Conservation (phyloP, 495 filamentous ascomycete genomes). For the Penicillium maclennaniae region DNA sequence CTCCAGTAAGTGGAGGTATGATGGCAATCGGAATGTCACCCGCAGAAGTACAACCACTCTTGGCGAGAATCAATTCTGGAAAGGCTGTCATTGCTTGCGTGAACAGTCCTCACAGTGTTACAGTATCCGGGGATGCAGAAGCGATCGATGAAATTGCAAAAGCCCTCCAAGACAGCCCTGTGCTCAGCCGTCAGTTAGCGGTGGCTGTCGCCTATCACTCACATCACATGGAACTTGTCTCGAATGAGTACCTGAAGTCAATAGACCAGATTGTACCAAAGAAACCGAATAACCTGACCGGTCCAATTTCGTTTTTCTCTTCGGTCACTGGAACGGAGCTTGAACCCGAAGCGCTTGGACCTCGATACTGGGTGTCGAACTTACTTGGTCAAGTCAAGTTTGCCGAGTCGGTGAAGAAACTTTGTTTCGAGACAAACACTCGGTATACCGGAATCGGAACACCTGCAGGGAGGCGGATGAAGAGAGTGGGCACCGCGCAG, state of each 20-base stretch:
- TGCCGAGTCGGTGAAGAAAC: slow-evolving; percentile 22
- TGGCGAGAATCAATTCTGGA: slow-evolving; percentile 6
- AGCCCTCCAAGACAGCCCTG: background rate
- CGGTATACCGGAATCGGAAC: background rate
- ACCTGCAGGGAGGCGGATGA: background rate
- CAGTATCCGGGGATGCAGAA: slow-evolving; percentile 29
- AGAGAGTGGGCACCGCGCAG: slow-evolving; percentile 2
- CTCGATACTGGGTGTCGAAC: slow-evolving; percentile 42
- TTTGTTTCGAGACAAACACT: slow-evolving; percentile 19
- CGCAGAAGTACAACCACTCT: slow-evolving; percentile 17
- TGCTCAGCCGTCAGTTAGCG: slow-evolving; percentile 13
- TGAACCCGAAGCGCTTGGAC: slow-evolving; percentile 11
- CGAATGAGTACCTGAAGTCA: slow-evolving; percentile 18
- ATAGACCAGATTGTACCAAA: slow-evolving; percentile 12
- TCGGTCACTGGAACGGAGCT: slow-evolving; percentile 33
- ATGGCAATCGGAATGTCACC: slow-evolving; percentile 28
- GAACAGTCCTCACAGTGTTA: slow-evolving; percentile 45
- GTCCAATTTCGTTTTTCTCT: slow-evolving; percentile 27
- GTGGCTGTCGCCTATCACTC: slow-evolving; percentile 65
- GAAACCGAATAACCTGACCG: background rate
- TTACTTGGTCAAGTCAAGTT: slow-evolving; percentile 39
- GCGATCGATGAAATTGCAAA: slow-evolving; percentile 31
- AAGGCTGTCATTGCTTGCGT: slow-evolving; percentile 40
- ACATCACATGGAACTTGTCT: slow-evolving; percentile 50
- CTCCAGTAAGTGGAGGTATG: slow-evolving; percentile 25